These are phyloP conservation scores for Mycena rebaudengoi DNA, from an alignment of 768 basidiomycete species.

Conservation along the genomic window DNA sequence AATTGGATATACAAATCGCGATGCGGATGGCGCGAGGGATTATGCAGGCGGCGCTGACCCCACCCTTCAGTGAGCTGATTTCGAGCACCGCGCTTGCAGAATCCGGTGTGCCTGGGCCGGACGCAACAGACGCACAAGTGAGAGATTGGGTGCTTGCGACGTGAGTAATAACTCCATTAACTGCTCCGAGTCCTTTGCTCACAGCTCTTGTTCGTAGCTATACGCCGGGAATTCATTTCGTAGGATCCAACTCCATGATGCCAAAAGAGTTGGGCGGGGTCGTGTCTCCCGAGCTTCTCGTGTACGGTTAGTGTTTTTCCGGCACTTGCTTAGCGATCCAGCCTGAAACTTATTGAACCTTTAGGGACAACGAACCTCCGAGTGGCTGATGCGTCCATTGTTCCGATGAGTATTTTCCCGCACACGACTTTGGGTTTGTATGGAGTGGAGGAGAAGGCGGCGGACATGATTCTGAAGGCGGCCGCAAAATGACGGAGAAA, in stretches of 20 bases:
- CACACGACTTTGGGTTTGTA: constrained; percentile 38
- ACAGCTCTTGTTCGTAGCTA: constrained; percentile 2
- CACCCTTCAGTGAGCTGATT: constrained; percentile 23
- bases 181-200: neutral
- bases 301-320: constrained; percentile 19
- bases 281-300: constrained; percentile 19
- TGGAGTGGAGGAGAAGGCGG: constrained; percentile 38
- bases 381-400: constrained; percentile 37
- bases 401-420: constrained; percentile 35
- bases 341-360: neutral
- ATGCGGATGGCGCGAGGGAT: constrained; percentile 18
- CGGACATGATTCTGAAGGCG: constrained; percentile 27
- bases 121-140: constrained; percentile 22
- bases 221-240: constrained; percentile 20
- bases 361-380: constrained; percentile 31
- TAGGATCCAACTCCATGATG: constrained; percentile 28
- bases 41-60: constrained; percentile 14
- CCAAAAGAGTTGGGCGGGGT: constrained; percentile 22
- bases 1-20: constrained; percentile 15
- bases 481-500: constrained; percentile 3
- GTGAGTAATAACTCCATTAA: neutral
- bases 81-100: constrained; percentile 1
- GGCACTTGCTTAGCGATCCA: no score
- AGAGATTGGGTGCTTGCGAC: constrained; percentile 19
- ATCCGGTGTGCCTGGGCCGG: constrained; percentile 7